A percentile compares a stretch with the other conserved stretches of the same genome.
phyloP scores from a whole-genome alignment of 1,139 yeast genomes.

The Sugiyamaella xylanicola region DNA sequence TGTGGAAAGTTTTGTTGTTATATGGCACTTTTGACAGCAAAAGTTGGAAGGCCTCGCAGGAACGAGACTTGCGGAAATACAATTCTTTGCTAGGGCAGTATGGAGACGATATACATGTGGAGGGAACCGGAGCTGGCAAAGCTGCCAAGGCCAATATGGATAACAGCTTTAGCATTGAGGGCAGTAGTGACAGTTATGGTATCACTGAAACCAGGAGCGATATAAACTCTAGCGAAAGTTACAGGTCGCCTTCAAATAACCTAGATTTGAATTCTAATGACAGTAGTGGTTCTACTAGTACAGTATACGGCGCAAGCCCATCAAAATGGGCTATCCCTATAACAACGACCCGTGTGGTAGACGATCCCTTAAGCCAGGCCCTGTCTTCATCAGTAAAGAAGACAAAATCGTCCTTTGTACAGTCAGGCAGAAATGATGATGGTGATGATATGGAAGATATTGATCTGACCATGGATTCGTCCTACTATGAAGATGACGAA shows the following conservation, averaged over 20 bases:
- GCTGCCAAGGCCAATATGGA: neutral
- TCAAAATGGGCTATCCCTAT: slow-evolving; percentile 3
- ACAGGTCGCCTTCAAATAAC: too few relatives aligned
- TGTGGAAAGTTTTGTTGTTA: slow-evolving; percentile 36
- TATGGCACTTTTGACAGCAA: slow-evolving; percentile 31
- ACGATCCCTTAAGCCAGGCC: slow-evolving; percentile 20
- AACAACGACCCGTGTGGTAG: slow-evolving; percentile 11
- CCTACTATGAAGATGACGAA: slow-evolving; percentile 24
- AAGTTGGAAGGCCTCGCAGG: slow-evolving; percentile 29
- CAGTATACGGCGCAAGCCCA: neutral
- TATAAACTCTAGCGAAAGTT: too few relatives aligned
- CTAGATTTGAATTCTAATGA: too few relatives aligned
- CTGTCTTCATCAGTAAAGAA: slow-evolving; percentile 12
- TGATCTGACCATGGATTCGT: slow-evolving; percentile 27
- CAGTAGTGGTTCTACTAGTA: neutral
- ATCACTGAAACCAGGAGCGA: neutral
- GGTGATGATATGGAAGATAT: slow-evolving; percentile 20
- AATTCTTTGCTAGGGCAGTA: slow-evolving; percentile 19
- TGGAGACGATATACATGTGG: slow-evolving; percentile 11
- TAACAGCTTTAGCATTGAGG: neutral
- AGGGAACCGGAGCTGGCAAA: slow-evolving; percentile 6
- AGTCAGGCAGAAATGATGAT: neutral
- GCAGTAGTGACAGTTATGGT: neutral
- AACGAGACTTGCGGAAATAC: slow-evolving; percentile 24
- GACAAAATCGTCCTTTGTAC: neutral